Evolutionary conservation across 176 grass and related monocot species (phyloP), one percentile per base, ranked within the genome.

Genomic region (Ananas comosus): DNA sequence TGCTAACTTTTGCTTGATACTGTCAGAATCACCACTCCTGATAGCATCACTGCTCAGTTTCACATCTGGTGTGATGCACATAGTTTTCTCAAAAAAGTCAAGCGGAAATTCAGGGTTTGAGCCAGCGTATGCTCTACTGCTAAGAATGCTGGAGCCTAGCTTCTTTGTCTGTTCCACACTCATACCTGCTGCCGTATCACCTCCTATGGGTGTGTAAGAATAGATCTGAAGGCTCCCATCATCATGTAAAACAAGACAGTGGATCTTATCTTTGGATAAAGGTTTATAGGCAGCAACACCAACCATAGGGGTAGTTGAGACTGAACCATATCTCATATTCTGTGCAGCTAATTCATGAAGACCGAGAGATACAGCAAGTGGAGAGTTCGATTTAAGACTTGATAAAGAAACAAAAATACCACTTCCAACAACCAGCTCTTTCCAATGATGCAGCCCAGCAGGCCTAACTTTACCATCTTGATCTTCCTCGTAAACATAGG

Each of bases 181-280:
- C 68, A 79, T 72, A 29, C 17, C 85, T 28, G 53, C 69, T 13
- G 73, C 75, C 81, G 70, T 78, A 23, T 87, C 85, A 87, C 79
- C 79, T 79, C 74, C 86, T 63, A 24, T 85, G 68, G 83, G 79
- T 76, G 79, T 79, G 81, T 88, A 80, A 8, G 93, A 89, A 71
- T 87, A 97, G 70, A 97, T 90, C 72, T 97, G 89, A 82, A 97
- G 84, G 76, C 88, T 92, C 49, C 93, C 93, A 92, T 97, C 93
- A 89, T 97, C 93, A 72, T 92, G 85, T 80, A 97, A 83, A 79
- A 97, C 73, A 67, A 97, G 81, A 83, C 89, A 97, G 75, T 97
- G 80, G 72, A 84, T 85, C 83, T 87, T 92, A 79, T 97, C 93
- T 89, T 92, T 91, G 13, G 89, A 97, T 64, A 97, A 90, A 70